Percentiles rank a stretch among this genome's conserved stretches.
These are phyloP conservation scores for Begonia masoniana DNA, from an alignment of 306 rosid genomes.

Conservation along the genomic window DNA sequence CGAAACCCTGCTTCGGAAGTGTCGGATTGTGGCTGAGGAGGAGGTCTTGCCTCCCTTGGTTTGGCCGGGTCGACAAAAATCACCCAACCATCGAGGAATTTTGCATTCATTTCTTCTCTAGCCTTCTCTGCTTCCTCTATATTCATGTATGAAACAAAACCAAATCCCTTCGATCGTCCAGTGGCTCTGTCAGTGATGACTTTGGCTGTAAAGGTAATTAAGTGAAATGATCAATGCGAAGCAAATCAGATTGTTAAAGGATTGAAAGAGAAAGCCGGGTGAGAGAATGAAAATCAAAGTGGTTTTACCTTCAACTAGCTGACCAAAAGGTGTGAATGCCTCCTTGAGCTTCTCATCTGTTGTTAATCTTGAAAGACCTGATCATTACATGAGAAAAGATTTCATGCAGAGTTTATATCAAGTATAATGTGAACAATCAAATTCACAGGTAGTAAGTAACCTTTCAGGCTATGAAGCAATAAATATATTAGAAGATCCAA, in stretches of 20 bases:
- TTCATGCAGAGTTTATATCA: background rate
- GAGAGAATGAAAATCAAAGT: background rate
- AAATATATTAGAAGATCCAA: background rate
- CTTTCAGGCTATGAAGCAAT: background rate
- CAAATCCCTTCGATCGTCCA: conserved; percentile 89
- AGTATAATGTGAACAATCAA: background rate
- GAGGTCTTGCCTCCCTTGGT: conserved; percentile 60
- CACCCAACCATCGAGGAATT: conserved; percentile 93
- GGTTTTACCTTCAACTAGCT: conserved; percentile 43
- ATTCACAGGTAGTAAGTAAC: background rate
- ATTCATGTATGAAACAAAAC: conserved; percentile 41
- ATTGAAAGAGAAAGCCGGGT: background rate
- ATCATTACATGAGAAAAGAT: conserved; percentile 5
- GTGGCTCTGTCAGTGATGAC: conserved; percentile 67
- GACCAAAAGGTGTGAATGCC: conserved; percentile 75
- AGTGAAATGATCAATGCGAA: conserved; percentile 10
- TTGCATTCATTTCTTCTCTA: conserved; percentile 73
- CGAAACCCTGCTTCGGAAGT: conserved; percentile 54
- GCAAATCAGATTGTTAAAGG: background rate
- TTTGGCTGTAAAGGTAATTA: conserved; percentile 43
- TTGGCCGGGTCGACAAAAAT: conserved; percentile 95
- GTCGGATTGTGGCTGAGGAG: conserved; percentile 46
- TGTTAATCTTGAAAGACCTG: conserved; percentile 81
- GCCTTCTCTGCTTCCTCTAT: conserved; percentile 90
- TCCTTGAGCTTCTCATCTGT: conserved; percentile 68